Evolutionary conservation across 106 monocot species (phyloP).

Genomic region (Amphibolis antarctica): DNA sequence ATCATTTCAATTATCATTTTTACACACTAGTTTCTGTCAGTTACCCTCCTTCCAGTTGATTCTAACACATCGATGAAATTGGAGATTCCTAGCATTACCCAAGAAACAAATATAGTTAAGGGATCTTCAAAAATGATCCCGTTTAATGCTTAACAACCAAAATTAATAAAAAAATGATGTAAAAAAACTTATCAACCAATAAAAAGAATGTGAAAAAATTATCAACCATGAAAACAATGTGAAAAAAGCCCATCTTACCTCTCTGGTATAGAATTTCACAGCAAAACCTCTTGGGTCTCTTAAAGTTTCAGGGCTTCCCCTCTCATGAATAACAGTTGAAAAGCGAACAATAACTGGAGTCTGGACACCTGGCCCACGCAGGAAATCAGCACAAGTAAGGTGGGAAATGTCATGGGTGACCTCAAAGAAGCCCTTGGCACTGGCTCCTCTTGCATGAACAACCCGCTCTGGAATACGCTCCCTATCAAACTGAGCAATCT

Average conservation of each 20-base stretch:
- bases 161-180: no score
- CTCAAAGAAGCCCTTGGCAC: constrained; percentile 77
- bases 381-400: constrained; percentile 66
- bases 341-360: constrained; percentile 69
- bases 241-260: constrained; percentile 22
- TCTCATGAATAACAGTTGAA: constrained; percentile 68
- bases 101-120: no score
- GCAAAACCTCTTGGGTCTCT: constrained; percentile 70
- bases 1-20: no score
- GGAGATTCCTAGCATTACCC: no score
- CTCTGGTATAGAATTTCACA: constrained; percentile 74
- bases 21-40: no score
- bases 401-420: constrained; percentile 59
- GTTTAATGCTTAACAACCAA: neutral
- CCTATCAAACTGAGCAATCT: constrained; percentile 61
- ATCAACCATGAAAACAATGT: no score
- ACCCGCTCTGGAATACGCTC: constrained; percentile 68
- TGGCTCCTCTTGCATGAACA: constrained; percentile 69
- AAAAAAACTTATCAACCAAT: no score
- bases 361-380: constrained; percentile 55
- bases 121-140: no score
- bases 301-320: constrained; percentile 68
- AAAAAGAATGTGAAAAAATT: no score
- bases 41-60: no score
- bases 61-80: no score